Percentiles rank a stretch among this genome's conserved stretches.
Evolutionary conservation across 2,329 filamentous ascomycete species (phyloP).

Genomic region (Xylaria arbuscula): DNA sequence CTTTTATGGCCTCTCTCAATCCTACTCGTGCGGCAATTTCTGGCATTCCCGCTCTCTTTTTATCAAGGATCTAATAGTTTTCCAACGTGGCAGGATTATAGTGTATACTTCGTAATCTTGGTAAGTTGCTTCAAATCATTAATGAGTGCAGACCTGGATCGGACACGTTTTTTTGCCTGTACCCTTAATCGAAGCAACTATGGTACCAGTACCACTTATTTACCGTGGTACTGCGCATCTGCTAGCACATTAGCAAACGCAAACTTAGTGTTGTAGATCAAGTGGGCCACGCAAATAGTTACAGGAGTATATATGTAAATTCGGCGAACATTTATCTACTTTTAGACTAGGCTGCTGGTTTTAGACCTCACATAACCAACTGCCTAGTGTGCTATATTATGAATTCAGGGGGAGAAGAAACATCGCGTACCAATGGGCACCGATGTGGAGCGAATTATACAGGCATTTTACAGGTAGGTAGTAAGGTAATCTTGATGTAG

Average conservation of each 20-base stretch:
- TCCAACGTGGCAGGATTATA: not conserved
- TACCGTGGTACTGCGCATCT: conserved; percentile 7
- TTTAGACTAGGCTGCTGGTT: not conserved
- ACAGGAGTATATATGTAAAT: not conserved
- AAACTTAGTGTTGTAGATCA: conserved; percentile 17
- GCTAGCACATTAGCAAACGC: conserved; percentile 12
- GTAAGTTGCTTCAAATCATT: conserved; percentile 10
- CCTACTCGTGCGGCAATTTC: not conserved
- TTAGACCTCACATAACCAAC: not conserved
- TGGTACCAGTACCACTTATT: conserved; percentile 15
- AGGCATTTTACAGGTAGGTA: not conserved
- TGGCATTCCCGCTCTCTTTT: not conserved
- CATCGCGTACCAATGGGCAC: not conserved
- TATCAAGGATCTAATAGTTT: not conserved
- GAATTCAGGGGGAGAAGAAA: not conserved
- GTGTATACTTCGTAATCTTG: conserved; percentile 4
- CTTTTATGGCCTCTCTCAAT: conserved; percentile 10
- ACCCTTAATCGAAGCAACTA: conserved; percentile 11
- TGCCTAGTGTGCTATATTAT: not conserved
- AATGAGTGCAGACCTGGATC: conserved; percentile 13
- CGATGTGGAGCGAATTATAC: not conserved
- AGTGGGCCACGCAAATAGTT: conserved; percentile 6
- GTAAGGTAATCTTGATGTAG: not conserved
- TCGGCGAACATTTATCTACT: not conserved
- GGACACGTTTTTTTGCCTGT: conserved; percentile 25